Evolutionary conservation across 805 yeast species (phyloP).

Genomic region (Saccharomycopsis babjevae): DNA sequence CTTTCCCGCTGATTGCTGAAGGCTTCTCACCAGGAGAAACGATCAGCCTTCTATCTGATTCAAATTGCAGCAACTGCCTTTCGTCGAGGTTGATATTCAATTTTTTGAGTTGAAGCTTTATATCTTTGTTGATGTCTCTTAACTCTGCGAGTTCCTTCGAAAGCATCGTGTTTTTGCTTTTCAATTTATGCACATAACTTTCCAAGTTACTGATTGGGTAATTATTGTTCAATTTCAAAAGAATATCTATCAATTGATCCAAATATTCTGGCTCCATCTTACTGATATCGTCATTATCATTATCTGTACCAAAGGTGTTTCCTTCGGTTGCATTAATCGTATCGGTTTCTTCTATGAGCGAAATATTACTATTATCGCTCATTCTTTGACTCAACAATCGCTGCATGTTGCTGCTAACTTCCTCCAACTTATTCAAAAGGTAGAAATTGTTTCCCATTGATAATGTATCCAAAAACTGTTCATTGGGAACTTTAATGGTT

Average conservation of each 20-base stretch:
- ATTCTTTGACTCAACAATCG: neutral
- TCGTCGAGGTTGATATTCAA: conserved; percentile 13
- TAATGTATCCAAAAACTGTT: conserved; percentile 8
- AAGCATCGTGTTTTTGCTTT: neutral
- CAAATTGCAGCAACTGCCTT: conserved; percentile 8
- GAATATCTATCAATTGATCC: conserved; percentile 2
- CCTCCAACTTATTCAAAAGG: conserved; percentile 3
- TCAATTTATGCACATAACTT: conserved; percentile 9
- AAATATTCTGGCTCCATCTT: neutral
- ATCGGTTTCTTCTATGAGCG: neutral
- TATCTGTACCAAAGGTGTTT: neutral
- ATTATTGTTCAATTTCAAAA: conserved; percentile 11
- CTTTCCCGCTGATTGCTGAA: neutral
- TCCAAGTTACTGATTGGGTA: conserved; percentile 14
- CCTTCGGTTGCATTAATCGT: neutral
- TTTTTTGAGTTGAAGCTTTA: conserved; percentile 11
- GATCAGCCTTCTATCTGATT: neutral
- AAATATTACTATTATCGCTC: neutral
- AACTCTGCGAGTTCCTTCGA: conserved; percentile 8
- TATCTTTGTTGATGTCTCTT: conserved; percentile 3
- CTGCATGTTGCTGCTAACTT: neutral
- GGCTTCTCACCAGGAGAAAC: neutral
- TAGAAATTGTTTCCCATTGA: conserved; percentile 8
- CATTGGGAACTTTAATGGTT: conserved; percentile 7
- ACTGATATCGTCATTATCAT: neutral